A percentile compares a stretch with the other conserved stretches of the same genome.
Evolutionary conservation across 257 asterid genomes (phyloP).

Genomic region (Gentiana macrophylla): DNA sequence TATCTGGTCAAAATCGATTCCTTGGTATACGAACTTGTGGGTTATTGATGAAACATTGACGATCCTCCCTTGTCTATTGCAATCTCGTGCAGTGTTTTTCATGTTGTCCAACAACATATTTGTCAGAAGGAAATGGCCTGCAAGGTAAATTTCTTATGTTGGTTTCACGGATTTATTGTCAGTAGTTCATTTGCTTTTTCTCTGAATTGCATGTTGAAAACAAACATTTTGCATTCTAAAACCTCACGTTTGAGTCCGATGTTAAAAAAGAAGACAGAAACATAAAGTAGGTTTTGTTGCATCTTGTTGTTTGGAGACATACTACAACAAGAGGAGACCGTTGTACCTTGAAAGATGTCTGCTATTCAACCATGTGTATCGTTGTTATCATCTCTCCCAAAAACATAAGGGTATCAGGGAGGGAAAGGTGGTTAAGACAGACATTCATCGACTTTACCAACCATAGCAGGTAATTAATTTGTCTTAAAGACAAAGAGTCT

Average conservation of each 20-base stretch:
- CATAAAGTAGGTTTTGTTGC: slow-evolving; percentile 96
- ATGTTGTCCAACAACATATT: slow-evolving; percentile 73
- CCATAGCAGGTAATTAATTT: too few relatives aligned
- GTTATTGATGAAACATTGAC: slow-evolving; percentile 83
- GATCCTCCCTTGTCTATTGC: slow-evolving; percentile 72
- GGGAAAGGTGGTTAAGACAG: too few relatives aligned
- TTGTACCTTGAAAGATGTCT: too few relatives aligned
- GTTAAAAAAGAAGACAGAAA: slow-evolving; percentile 44
- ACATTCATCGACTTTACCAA: too few relatives aligned
- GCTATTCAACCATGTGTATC: too few relatives aligned
- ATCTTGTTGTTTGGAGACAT: slow-evolving; percentile 69
- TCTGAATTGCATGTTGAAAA: not conserved
- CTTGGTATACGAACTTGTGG: slow-evolving; percentile 32
- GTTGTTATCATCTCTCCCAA: too few relatives aligned
- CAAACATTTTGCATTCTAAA: not conserved
- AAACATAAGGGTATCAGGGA: too few relatives aligned
- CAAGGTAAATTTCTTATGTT: not conserved
- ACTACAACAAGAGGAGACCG: slow-evolving; percentile 31
- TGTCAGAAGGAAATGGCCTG: slow-evolving; percentile 85
- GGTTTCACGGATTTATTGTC: not conserved
- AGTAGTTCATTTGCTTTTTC: not conserved
- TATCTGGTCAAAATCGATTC: slow-evolving; percentile 28
- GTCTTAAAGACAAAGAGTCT: too few relatives aligned
- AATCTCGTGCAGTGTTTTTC: slow-evolving; percentile 66
- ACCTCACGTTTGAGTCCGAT: not conserved